These are phyloP conservation scores for Fusarium sterilihyphosum DNA, from an alignment of 2,329 filamentous ascomycete genomes.

Conservation along the genomic window DNA sequence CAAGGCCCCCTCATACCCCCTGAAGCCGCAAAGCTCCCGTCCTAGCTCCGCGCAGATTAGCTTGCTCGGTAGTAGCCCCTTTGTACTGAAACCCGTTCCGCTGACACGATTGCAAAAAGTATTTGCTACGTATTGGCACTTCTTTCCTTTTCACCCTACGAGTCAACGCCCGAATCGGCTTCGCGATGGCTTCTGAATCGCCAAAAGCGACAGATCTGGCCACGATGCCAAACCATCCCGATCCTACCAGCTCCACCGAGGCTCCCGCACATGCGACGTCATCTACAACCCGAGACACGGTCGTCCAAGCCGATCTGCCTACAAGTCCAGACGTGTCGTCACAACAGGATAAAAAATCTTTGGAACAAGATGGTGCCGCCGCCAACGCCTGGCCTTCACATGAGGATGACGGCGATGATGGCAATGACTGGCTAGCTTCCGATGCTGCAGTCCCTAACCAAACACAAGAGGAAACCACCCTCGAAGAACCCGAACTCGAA, in stretches of 20 bases:
- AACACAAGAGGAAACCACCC: constrained; percentile 12
- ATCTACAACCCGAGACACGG: constrained; percentile 23
- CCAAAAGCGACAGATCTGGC: constrained; percentile 53
- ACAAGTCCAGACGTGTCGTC: constrained; percentile 20
- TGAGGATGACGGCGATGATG: constrained; percentile 39
- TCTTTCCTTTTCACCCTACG: constrained; percentile 18
- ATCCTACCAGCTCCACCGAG: constrained; percentile 31
- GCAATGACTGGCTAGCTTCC: constrained; percentile 41
- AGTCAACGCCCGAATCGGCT: constrained; percentile 31
- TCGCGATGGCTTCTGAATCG: constrained; percentile 51
- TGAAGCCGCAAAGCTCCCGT: constrained; percentile 33
- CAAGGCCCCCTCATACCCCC: constrained; percentile 22
- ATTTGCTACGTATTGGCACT: constrained; percentile 30
- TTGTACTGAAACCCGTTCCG: constrained; percentile 34
- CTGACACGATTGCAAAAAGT: constrained; percentile 41
- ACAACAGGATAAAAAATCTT: constrained; percentile 8
- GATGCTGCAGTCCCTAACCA: constrained; percentile 25
- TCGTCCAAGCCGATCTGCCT: constrained; percentile 13
- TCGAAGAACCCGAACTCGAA: constrained; percentile 23
- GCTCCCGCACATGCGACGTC: constrained; percentile 36
- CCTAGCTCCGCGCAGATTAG: constrained; percentile 37
- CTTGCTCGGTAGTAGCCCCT: constrained; percentile 36
- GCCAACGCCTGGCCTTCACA: constrained; percentile 36
- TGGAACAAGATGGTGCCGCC: not conserved
- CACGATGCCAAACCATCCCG: constrained; percentile 50